Evolutionary conservation across 2,329 filamentous ascomycete genomes (phyloP).

Genomic region (Colletotrichum tamarilloi): DNA sequence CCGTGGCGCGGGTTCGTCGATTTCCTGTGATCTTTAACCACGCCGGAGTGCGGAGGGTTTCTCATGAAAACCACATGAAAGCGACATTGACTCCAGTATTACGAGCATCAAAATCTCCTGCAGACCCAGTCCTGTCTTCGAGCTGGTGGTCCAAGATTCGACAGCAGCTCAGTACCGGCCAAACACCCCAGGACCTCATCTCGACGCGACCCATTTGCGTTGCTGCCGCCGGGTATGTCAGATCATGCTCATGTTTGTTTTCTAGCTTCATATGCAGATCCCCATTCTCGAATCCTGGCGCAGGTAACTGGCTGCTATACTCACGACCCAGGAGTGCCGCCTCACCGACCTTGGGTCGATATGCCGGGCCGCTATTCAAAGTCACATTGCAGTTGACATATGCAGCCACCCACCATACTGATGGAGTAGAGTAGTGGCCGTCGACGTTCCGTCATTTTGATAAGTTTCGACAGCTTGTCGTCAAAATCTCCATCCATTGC

Average conservation of each 20-base stretch:
- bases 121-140: not conserved
- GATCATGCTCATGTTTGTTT: constrained; percentile 7
- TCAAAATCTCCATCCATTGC: not conserved
- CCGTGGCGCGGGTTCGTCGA: not conserved
- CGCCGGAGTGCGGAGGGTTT: not conserved
- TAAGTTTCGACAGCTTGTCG: not conserved
- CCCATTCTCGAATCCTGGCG: not conserved
- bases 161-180: not conserved
- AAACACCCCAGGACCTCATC: not conserved
- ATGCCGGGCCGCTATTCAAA: constrained; percentile 1
- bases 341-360: not conserved
- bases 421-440: not conserved
- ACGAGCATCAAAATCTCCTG: not conserved
- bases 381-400: constrained; percentile 24
- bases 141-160: not conserved
- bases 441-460: not conserved
- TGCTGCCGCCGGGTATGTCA: not conserved
- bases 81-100: not conserved
- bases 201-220: not conserved
- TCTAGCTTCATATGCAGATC: not conserved
- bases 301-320: not conserved
- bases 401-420: constrained; percentile 26
- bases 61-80: not conserved
- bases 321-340: not conserved
- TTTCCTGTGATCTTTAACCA: not conserved